Base-by-base conservation (phyloP, 768 basidiomycete species). In the Lyophyllum semitale region DNA sequence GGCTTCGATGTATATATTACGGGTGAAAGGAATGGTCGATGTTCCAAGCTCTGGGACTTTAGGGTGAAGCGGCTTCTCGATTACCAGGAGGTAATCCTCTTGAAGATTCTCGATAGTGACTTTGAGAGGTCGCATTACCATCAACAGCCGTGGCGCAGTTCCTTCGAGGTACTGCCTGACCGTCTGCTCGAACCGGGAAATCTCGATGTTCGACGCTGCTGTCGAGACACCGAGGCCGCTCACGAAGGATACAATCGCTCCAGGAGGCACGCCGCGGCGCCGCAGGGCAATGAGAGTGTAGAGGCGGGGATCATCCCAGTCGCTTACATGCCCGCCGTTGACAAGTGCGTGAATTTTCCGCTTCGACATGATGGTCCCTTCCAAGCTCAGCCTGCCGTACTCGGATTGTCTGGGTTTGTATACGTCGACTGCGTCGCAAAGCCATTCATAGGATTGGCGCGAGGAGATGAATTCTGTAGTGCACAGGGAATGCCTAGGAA, bases 401-500 rank as follows among this genome's bases (percentile, higher is more conserved):
- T 99, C 97, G 44, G 93, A 95, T 73, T 99, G 97, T 54, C 87
- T 87, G 20, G 97, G 95, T 69, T 95, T 97, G 80, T 98, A 99
- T 2, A 98, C 89, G 58, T 91, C 92, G n/a, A 98, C 78, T 2
- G 92, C 93, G 67, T 99, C 96, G 65, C 97, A 99, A 12, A 99
- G 83, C 97, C 97, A 99, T 66, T 99, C 97, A 69, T 99, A 98
- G 0, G 97, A 97, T 67, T 94, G 91, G 51, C 97, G 90, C 2
- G 97, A 95, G 20, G 88, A 85, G 63, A 98, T 88, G 70, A 99
- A 99, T 71, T 99, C 97, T 35, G 84, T 85, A 1, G 97, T 99
- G 66, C 97, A 99, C 6, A 99, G 79, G 0, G 97, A 98, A 76
- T 99, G 97, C 23, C 96, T 98, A 42, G 41, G 9, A 27, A 4